Conservation (phyloP, 169 alveolate species). For the Plasmodium knowlesi region DNA sequence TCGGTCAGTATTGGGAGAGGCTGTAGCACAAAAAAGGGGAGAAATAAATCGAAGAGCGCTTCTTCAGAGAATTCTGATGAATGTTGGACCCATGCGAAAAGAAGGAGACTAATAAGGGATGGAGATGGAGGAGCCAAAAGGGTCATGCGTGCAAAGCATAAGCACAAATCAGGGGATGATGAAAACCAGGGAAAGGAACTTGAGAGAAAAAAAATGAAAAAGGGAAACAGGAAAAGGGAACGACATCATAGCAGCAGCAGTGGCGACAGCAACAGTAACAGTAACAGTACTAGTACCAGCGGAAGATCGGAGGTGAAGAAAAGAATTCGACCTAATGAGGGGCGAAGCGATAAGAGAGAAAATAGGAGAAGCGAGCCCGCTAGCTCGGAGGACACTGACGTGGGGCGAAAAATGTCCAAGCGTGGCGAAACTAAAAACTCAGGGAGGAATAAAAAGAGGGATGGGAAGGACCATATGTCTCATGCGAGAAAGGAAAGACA, state of each 20-base stretch:
- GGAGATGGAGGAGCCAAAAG: background rate
- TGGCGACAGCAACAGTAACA: too few relatives aligned
- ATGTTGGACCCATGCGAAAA: background rate
- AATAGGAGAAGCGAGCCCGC: slow-evolving; percentile 1
- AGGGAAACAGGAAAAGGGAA: background rate
- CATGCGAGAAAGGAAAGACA: background rate
- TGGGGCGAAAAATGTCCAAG: background rate
- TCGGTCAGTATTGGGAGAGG: background rate
- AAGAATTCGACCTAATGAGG: background rate
- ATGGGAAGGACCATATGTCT: background rate
- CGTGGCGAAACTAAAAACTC: background rate
- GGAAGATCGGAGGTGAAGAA: background rate
- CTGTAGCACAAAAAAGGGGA: background rate
- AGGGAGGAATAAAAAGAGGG: background rate
- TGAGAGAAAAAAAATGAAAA: background rate
- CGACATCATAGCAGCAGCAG: background rate
- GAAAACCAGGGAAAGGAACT: background rate
- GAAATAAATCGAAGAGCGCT: background rate
- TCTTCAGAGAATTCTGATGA: background rate
- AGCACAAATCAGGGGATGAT: background rate
- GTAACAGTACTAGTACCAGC: background rate
- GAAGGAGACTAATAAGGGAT: background rate
- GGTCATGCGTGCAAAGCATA: background rate
- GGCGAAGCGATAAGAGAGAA: background rate
- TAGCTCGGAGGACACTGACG: background rate